Base-by-base conservation (phyloP, 495 filamentous ascomycete species). In the Penicillium cosmopolitanum region DNA sequence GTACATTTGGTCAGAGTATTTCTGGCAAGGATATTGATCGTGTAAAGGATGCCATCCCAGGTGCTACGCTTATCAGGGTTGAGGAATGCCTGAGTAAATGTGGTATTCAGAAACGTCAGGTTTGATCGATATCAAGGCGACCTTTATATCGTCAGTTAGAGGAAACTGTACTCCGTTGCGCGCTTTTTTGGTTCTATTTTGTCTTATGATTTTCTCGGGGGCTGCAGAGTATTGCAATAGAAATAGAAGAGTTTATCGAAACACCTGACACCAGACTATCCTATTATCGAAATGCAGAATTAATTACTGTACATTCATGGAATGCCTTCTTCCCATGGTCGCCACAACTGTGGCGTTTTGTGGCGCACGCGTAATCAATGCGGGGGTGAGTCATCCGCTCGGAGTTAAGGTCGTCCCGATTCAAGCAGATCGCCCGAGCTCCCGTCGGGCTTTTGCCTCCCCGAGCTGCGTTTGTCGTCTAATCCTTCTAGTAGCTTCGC, bases 11-110 rank as follows among this genome's bases (percentile, higher is more conserved):
- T 25, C 8, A 60, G 51, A 65, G 55, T n/a, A 55, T 72, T 66
- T 60, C 60, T 16, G 64, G 66, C 3, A 58, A 69, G 60, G 66
- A 69, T 61, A 63, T 72, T 15, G 69, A 72, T 47, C 63, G 33
- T 46, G 58, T 69, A 4, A 55, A 63, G 23, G 28, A 58, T 44
- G 60, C 62, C 6, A 64, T 67, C 61, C 69, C 69, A 0, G 51
- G 10, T 3, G 35, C 5, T 50, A 40, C 58, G 44, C 46, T 63
- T 3, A 61, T 72, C 13, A 55, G 55, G 56, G 69, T 69, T 46
- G 66, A 72, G 56, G 56, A 67, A 38, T 72, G 69, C 44, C 60
- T 69, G 66, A 52, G 7, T 4, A 72, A 66, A 62, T 72, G 69
- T 56, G 60, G 61, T 2, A 63, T 25, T 31, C 7, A 64, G 60